phyloP scores from a whole-genome alignment of 73 alveolate species.

The Blepharisma stoltei region DNA sequence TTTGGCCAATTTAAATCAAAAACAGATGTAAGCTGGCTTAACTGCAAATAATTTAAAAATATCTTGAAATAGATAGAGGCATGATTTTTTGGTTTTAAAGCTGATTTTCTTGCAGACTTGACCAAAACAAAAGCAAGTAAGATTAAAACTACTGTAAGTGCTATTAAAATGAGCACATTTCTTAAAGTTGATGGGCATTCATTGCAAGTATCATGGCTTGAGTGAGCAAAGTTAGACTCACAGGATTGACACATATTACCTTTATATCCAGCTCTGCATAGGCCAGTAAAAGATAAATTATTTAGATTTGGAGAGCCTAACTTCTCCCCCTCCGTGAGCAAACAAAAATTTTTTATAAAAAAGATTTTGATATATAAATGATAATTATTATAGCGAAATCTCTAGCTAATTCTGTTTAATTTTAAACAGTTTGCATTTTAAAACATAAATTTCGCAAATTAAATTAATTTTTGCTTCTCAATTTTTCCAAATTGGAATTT shows the following conservation, averaged over 20 bases:
- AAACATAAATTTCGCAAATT: too few relatives aligned
- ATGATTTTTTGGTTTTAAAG: not conserved
- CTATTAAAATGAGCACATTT: not conserved
- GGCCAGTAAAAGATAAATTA: not conserved
- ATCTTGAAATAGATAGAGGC: constrained; percentile 56
- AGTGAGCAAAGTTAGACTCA: not conserved
- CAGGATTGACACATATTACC: constrained; percentile 15
- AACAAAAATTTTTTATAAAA: too few relatives aligned
- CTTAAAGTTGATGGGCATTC: not conserved
- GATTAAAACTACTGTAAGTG: not conserved
- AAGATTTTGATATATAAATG: too few relatives aligned
- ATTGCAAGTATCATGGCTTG: not conserved
- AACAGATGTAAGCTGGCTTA: constrained; percentile 45
- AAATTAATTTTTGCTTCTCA: too few relatives aligned
- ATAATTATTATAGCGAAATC: too few relatives aligned
- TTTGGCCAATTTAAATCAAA: constrained; percentile 66
- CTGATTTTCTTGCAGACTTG: constrained; percentile 1
- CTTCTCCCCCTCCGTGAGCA: too few relatives aligned
- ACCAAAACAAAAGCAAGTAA: not conserved
- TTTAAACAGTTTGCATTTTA: too few relatives aligned
- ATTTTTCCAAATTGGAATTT: too few relatives aligned
- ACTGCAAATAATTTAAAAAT: constrained; percentile 48
- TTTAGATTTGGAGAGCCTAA: too few relatives aligned
- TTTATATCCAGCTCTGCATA: not conserved
- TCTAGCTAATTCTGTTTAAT: too few relatives aligned